Evolutionary conservation across 2,329 filamentous ascomycete species (phyloP).

Genomic region (Sporothrix sp.): DNA sequence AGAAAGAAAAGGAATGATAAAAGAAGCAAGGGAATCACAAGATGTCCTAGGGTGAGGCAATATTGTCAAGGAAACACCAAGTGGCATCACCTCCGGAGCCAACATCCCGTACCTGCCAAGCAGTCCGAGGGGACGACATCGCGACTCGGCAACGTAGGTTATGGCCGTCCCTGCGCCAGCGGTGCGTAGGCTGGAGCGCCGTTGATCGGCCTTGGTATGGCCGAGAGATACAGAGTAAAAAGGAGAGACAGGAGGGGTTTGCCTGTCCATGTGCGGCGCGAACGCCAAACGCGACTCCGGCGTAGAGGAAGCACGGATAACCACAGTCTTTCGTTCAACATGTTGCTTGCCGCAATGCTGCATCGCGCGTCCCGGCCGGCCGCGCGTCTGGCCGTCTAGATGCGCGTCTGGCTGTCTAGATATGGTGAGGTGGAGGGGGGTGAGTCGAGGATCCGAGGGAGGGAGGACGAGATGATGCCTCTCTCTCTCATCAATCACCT

Average conservation of each 20-base stretch:
- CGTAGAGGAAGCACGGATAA: not conserved
- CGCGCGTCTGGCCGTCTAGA: not conserved
- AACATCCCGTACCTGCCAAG: too few relatives aligned
- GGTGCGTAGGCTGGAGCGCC: not conserved
- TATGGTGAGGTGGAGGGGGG: too few relatives aligned
- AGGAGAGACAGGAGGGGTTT: not conserved
- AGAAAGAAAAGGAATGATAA: too few relatives aligned
- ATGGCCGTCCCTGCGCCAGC: not conserved
- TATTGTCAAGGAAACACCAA: too few relatives aligned
- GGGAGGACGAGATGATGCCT: too few relatives aligned
- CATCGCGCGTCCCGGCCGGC: not conserved
- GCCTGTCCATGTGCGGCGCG: too few relatives aligned
- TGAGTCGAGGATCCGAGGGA: too few relatives aligned
- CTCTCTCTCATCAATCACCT: too few relatives aligned
- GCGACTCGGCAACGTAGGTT: conserved; percentile 2
- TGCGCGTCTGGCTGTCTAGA: too few relatives aligned
- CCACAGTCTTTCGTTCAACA: conserved; percentile 2
- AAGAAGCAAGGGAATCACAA: too few relatives aligned
- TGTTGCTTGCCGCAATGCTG: not conserved
- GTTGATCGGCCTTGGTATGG: not conserved
- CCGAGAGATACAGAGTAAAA: not conserved
- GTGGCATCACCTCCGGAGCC: too few relatives aligned
- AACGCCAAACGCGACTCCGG: not conserved
- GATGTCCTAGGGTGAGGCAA: too few relatives aligned
- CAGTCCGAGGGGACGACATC: not conserved